Percentiles rank a stretch among this genome's conserved stretches.
These are phyloP conservation scores for Lentinula guzmanii DNA, from an alignment of 768 basidiomycete species.

Conservation along the genomic window DNA sequence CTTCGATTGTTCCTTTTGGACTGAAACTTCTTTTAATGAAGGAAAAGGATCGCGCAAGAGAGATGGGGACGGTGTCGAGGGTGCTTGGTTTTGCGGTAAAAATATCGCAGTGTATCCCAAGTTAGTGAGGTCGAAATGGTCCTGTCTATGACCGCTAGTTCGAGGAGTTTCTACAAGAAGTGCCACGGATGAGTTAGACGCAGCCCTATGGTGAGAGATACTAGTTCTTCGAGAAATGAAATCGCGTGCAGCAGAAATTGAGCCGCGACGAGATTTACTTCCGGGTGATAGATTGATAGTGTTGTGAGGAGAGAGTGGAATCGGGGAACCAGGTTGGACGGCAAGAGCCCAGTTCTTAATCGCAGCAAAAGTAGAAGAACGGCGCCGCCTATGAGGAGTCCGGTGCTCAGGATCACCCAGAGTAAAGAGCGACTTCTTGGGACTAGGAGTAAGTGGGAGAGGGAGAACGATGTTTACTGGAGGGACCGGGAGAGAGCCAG, in stretches of 20 bases:
- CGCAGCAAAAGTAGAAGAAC: constrained; percentile 21
- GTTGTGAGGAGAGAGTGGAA: constrained; percentile 23
- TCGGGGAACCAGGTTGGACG: constrained; percentile 68
- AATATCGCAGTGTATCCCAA: constrained; percentile 67
- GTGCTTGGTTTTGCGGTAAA: constrained; percentile 50
- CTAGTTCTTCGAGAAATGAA: constrained; percentile 18
- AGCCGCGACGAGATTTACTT: neutral
- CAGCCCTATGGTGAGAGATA: constrained; percentile 25
- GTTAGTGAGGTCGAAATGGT: constrained; percentile 46
- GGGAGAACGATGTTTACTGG: constrained; percentile 1
- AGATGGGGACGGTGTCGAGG: constrained; percentile 33
- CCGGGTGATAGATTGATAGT: neutral
- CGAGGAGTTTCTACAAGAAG: constrained; percentile 38
- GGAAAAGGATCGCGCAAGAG: constrained; percentile 14
- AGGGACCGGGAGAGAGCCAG: neutral
- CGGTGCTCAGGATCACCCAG: neutral
- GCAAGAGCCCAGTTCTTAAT: constrained; percentile 59
- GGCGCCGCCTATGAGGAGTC: constrained; percentile 28
- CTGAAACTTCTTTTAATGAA: constrained; percentile 16
- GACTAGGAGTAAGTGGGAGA: neutral
- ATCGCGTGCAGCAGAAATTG: neutral
- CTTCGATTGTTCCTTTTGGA: constrained; percentile 15
- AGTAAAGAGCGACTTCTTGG: neutral
- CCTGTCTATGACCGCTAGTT: constrained; percentile 28
- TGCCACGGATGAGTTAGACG: constrained; percentile 38